Base-by-base conservation (phyloP, 257 asterid species). In the Fraxinus americana region DNA sequence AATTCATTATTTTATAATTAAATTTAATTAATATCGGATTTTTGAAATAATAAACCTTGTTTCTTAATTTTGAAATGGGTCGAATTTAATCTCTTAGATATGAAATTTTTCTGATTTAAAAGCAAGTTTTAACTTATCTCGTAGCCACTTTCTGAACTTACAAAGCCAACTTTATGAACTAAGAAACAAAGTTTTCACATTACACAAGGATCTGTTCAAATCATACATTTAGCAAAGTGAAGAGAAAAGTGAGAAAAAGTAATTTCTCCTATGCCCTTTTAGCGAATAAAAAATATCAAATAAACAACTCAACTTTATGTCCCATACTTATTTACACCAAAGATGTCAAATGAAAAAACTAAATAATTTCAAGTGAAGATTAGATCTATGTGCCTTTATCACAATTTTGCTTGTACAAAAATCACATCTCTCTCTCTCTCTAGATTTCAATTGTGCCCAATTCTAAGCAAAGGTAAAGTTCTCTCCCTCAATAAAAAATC, bases 381-480 rank as follows among this genome's bases (percentile, higher is more conserved):
- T 7, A 30, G 57, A 66, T 35, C 63, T 10, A 6, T 23, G 50
- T 32, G 78, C 70, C 75, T 78, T 71, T 34, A 35, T 61, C 43
- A 68, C 21, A 32, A 17, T 5, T 14, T 75, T 45, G 45, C 45
- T 66, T 30, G 19, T 70, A 43, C 43, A 27, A 69, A 63, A 19
- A 32, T 17, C 43, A 61, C 71, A 67, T n/a, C 59, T 66, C 48
- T 71, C 41, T 71, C 41, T 54, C 19, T 39, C 74, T 41, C 36
- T 70, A 35, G 30, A 29, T 39, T 52, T 21, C 67, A 2, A 65
- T 7, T 65, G 11, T 23, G 65, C 41, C 29, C 21, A 63, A 17
- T 65, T 74, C 54, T 21, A 75, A 17, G 36, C 35, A 72, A 29
- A 57, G 61, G 48, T 35, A 72, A 25, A 38, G 72, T 71, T 67